phyloP scores from a whole-genome alignment of 2,329 filamentous ascomycete genomes.

The Sordariomycetes sp. region DNA sequence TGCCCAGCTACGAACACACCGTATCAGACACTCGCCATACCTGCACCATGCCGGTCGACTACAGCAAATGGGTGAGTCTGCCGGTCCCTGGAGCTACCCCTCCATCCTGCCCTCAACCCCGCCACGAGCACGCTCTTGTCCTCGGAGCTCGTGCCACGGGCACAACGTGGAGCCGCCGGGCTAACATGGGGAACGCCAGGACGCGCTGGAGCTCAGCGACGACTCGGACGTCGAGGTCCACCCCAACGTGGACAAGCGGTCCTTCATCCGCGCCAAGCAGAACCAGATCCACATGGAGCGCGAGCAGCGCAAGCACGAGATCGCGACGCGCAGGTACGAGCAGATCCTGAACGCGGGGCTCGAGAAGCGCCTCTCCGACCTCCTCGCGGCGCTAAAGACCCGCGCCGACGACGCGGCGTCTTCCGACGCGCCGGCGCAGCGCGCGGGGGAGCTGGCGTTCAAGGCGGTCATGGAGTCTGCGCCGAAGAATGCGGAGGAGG shows the following conservation, averaged over 20 bases:
- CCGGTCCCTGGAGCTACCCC: neutral
- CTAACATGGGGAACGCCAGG: slow-evolving; percentile 28
- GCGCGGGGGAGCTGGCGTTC: slow-evolving; percentile 75
- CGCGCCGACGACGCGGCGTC: slow-evolving; percentile 44
- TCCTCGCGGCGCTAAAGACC: slow-evolving; percentile 61
- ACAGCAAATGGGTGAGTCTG: slow-evolving; percentile 56
- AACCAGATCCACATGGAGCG: slow-evolving; percentile 91
- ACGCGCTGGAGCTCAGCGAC: slow-evolving; percentile 91
- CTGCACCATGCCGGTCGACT: slow-evolving; percentile 35
- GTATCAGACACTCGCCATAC: neutral
- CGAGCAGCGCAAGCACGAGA: slow-evolving; percentile 72
- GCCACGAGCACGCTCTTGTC: neutral
- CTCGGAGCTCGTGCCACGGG: neutral
- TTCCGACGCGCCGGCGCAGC: slow-evolving; percentile 30
- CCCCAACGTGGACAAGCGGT: slow-evolving; percentile 95
- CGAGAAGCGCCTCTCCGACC: slow-evolving; percentile 65
- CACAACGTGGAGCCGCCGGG: neutral
- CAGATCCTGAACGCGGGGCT: slow-evolving; percentile 86
- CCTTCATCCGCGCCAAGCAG: slow-evolving; percentile 97
- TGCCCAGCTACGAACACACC: neutral
- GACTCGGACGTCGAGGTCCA: slow-evolving; percentile 98
- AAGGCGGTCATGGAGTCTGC: slow-evolving; percentile 76
- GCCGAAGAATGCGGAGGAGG: slow-evolving; percentile 51
- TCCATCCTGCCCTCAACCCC: neutral
- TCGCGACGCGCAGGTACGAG: slow-evolving; percentile 86